These are phyloP conservation scores for Tephrocybe sp. DNA, from an alignment of 768 basidiomycete genomes.

Conservation along the genomic window DNA sequence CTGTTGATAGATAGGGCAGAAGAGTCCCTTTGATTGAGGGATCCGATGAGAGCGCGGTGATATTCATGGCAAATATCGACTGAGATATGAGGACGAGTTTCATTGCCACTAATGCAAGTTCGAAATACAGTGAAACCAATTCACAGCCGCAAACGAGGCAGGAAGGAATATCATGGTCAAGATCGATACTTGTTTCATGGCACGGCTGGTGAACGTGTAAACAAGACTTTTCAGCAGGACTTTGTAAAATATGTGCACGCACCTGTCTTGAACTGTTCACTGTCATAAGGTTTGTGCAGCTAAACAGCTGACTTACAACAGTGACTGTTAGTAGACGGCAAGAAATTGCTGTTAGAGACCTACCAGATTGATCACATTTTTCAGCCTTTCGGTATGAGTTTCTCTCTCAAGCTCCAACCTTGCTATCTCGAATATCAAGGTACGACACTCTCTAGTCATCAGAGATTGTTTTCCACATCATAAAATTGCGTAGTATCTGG, in stretches of 20 bases:
- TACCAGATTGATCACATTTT: conserved; percentile 47
- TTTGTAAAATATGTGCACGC: conserved; percentile 12
- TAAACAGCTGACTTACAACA: conserved; percentile 40
- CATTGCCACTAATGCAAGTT: too few relatives aligned
- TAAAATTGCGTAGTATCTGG: conserved; percentile 25
- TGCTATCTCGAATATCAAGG: conserved; percentile 40
- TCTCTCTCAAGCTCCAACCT: conserved; percentile 34
- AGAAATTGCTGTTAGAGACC: conserved; percentile 1
- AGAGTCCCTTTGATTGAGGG: conserved; percentile 28
- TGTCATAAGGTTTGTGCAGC: conserved; percentile 54
- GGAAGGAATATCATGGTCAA: conserved; percentile 50
- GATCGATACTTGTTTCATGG: conserved; percentile 41
- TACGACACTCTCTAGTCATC: conserved; percentile 35
- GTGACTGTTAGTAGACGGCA: neutral
- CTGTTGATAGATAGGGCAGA: conserved; percentile 32
- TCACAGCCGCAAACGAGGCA: conserved; percentile 33
- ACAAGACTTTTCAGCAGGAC: too few relatives aligned
- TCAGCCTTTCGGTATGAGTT: conserved; percentile 34
- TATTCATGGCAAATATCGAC: conserved; percentile 41
- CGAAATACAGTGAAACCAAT: neutral
- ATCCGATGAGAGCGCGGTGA: conserved; percentile 28
- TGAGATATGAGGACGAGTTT: too few relatives aligned
- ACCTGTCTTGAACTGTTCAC: conserved; percentile 42
- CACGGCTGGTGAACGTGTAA: conserved; percentile 11
- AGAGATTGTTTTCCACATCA: conserved; percentile 6